A percentile compares a stretch with the other conserved stretches of the same genome.
Evolutionary conservation across 2,329 filamentous ascomycete genomes (phyloP).

Genomic region (Fusarium humuli): DNA sequence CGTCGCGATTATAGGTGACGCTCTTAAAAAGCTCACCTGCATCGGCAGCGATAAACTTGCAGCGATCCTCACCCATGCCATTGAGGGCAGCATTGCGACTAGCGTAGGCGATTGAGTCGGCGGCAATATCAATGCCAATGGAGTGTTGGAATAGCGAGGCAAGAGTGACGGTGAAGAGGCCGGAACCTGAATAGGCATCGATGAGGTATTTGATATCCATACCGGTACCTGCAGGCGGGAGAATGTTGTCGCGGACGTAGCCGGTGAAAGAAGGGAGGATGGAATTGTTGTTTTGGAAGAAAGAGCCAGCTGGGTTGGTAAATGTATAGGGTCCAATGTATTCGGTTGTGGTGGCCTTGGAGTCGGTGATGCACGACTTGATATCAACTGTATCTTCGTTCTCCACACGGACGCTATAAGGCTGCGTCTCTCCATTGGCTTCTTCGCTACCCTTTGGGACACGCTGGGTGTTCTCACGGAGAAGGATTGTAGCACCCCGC

Average conservation of each 20-base stretch:
- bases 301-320: conserved; percentile 90
- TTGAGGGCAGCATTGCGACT: conserved; percentile 83
- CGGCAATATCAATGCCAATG: conserved; percentile 90
- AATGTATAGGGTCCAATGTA: conserved; percentile 89
- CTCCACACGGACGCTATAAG: conserved; percentile 61
- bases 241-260: conserved; percentile 84
- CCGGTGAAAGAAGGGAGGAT: conserved; percentile 88
- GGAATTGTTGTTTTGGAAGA: conserved; percentile 99
- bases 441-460: conserved; percentile 61
- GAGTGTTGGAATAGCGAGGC: conserved; percentile 85
- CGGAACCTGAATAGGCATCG: conserved; percentile 96
- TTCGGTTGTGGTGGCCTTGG: conserved; percentile 84
- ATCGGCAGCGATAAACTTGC: conserved; percentile 89
- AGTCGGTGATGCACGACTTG: conserved; percentile 90
- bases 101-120: conserved; percentile 81
- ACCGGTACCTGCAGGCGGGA: conserved; percentile 60
- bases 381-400: conserved; percentile 72
- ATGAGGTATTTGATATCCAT: conserved; percentile 82
- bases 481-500: conserved; percentile 86
- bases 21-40: conserved; percentile 84
- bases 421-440: conserved; percentile 44
- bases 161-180: conserved; percentile 95
- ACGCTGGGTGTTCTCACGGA: conserved; percentile 86
- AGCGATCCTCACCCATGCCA: conserved; percentile 72
- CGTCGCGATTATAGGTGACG: conserved; percentile 77